Percentiles rank a stretch among this genome's conserved stretches.
Conservation (phyloP, 2,329 filamentous ascomycete species). For the Stemphylium lycopersici region DNA sequence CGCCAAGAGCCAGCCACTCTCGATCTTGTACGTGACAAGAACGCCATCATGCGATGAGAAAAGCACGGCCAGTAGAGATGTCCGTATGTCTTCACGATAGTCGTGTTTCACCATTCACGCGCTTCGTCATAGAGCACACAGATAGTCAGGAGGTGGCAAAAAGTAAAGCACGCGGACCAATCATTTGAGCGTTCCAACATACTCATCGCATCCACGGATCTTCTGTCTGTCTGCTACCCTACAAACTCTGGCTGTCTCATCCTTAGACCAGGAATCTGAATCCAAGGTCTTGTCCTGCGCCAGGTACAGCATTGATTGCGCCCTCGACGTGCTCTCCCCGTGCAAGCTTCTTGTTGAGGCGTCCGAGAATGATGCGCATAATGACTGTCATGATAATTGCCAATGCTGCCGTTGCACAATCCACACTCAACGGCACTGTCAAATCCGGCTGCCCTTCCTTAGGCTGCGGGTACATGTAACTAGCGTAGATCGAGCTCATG, state of each 20-base stretch:
- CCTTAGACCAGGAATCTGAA: slow-evolving; percentile 69
- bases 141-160: slow-evolving; percentile 7
- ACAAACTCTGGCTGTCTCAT: not conserved
- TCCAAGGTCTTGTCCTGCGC: slow-evolving; percentile 63
- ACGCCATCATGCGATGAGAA: not conserved
- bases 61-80: not conserved
- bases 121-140: not conserved
- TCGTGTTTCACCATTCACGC: not conserved
- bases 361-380: slow-evolving; percentile 66
- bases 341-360: slow-evolving; percentile 73
- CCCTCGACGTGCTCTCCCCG: slow-evolving; percentile 62
- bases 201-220: not conserved
- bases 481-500: slow-evolving; percentile 71
- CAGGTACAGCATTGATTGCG: slow-evolving; percentile 61
- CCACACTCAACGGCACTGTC: slow-evolving; percentile 69
- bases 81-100: no score
- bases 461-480: slow-evolving; percentile 68
- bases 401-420: slow-evolving; percentile 68
- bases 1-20: slow-evolving; percentile 7
- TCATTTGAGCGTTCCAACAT: not conserved
- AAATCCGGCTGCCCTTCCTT: slow-evolving; percentile 39
- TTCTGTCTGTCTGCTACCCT: not conserved
- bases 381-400: slow-evolving; percentile 68
- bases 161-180: slow-evolving; percentile 7
- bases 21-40: not conserved